Percentiles rank a stretch among this genome's conserved stretches.
Evolutionary conservation across 1,284 basidiomycete species (phyloP).

Genomic region (Lentinus polychrous): DNA sequence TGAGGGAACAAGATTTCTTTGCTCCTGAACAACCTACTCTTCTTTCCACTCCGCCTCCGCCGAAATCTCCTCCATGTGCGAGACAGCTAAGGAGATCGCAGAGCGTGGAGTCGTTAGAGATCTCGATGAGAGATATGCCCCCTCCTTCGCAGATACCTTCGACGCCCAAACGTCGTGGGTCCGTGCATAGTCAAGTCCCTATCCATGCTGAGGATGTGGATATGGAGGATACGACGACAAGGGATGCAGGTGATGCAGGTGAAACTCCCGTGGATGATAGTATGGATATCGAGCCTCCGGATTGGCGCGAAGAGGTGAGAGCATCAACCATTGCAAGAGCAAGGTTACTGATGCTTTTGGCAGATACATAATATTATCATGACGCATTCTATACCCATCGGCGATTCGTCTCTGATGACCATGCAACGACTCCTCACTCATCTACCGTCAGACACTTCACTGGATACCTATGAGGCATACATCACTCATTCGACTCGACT

Average conservation of each 20-base stretch:
- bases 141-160: conserved; percentile 3
- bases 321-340: conserved; percentile 1
- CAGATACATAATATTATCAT: conserved; percentile 56
- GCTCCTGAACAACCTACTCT: neutral
- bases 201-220: conserved; percentile 12
- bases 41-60: neutral
- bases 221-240: conserved; percentile 12
- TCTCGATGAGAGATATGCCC: conserved; percentile 8
- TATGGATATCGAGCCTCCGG: conserved; percentile 18
- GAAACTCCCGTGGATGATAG: conserved; percentile 13
- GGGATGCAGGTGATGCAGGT: conserved; percentile 16
- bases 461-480: conserved; percentile 19
- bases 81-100: neutral
- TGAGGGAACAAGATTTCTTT: conserved; percentile 7
- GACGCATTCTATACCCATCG: conserved; percentile 40
- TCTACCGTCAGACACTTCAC: conserved; percentile 1
- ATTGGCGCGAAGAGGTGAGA: conserved; percentile 50
- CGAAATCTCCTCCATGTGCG: conserved; percentile 11
- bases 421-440: conserved; percentile 49
- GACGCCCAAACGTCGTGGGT: conserved; percentile 1
- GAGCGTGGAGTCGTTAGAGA: conserved; percentile 5
- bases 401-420: conserved; percentile 30
- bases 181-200: conserved; percentile 3
- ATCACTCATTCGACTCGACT: conserved; percentile 36
- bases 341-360: neutral